Base-by-base conservation (phyloP, 2,329 filamentous ascomycete genomes). In the Cordyceps militaris region DNA sequence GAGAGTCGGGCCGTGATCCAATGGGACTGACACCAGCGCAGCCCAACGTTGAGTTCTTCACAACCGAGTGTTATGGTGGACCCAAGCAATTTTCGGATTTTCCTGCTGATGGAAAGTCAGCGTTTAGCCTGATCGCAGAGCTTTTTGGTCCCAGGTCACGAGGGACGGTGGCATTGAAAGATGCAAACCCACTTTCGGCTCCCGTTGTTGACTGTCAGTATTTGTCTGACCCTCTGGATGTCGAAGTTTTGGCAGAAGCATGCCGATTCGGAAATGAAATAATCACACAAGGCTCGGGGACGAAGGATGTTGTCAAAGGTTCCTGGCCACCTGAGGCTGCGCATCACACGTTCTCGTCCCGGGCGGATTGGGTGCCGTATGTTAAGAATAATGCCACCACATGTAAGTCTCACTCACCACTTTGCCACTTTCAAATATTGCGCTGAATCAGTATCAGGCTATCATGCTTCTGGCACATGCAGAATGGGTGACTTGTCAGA, bases 11-110 rank as follows among this genome's bases (percentile, higher is more conserved):
- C 4, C 79, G 83, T 4, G 84, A 87, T 62, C 82, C 84, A 0
- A 86, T 87, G 83, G 81, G 79, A 19, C 70, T 86, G 16, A 78
- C 77, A 0, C 69, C 73, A 0, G 67, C 69, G 6, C 84, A 87
- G 64, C 81, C 84, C 0, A 82, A 85, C 63, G 66, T 84, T 50
- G 84, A 86, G 63, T 79, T 84, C 67, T 86, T 84, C 69, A 81
- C 76, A 32, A 85, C 82, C 0, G 83, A 85, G 64, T 80, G 79
- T 63, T 85, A 84, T 61, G 81, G 81, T 4, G 81, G 81, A 0
- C 82, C 82, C 0, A 82, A 82, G 61, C 79, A 84, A 59, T 84
- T 76, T 60, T 70, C 74, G 21, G 69, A 82, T 38, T 79, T 77
- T 56, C 83, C 82, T 0, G 69, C 74, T 2, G 74, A 83, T 44